Percentiles rank a stretch among this genome's conserved stretches.
phyloP scores from a whole-genome alignment of 2,329 filamentous ascomycete species.

The Gliomastix tumulicola region DNA sequence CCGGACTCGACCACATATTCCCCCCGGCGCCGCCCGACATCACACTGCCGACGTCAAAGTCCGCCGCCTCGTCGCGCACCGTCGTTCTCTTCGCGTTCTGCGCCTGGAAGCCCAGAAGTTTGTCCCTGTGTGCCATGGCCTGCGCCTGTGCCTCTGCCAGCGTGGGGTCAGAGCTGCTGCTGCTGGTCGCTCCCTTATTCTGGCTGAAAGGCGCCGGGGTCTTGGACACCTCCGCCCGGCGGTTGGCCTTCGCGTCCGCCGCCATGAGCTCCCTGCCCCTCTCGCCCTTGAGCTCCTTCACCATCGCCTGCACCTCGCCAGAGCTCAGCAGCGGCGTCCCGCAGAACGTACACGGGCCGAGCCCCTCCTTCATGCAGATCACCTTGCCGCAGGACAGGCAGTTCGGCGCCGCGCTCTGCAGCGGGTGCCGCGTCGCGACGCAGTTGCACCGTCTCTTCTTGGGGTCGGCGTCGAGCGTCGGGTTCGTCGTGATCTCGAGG shows the following conservation, averaged over 20 bases:
- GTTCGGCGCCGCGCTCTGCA: conserved; percentile 88
- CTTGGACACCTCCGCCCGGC: conserved; percentile 56
- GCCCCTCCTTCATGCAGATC: conserved; percentile 86
- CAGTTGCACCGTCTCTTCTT: conserved; percentile 73
- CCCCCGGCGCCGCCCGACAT: conserved; percentile 32
- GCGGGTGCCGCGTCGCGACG: conserved; percentile 78
- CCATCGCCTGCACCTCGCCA: conserved; percentile 76
- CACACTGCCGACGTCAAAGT: conserved; percentile 46
- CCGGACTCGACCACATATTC: conserved; percentile 74
- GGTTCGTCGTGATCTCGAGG: conserved; percentile 89
- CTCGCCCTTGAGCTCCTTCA: conserved; percentile 75
- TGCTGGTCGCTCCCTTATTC: conserved; percentile 23
- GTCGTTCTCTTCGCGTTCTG: conserved; percentile 80
- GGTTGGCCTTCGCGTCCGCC: conserved; percentile 65
- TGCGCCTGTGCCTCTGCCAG: conserved; percentile 55
- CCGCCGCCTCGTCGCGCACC: conserved; percentile 75
- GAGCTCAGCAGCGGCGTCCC: conserved; percentile 63
- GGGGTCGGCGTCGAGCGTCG: conserved; percentile 48
- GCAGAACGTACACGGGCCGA: conserved; percentile 93
- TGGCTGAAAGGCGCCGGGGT: conserved; percentile 54
- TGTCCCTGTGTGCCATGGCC: conserved; percentile 74
- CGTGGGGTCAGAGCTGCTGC: conserved; percentile 19
- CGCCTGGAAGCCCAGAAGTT: conserved; percentile 72
- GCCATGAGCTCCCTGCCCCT: conserved; percentile 82
- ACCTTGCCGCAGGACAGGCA: conserved; percentile 92